A percentile compares a stretch with the other conserved stretches of the same genome.
These are phyloP conservation scores for Lipomyces sp. DNA, from an alignment of 805 yeast species.

Conservation along the genomic window DNA sequence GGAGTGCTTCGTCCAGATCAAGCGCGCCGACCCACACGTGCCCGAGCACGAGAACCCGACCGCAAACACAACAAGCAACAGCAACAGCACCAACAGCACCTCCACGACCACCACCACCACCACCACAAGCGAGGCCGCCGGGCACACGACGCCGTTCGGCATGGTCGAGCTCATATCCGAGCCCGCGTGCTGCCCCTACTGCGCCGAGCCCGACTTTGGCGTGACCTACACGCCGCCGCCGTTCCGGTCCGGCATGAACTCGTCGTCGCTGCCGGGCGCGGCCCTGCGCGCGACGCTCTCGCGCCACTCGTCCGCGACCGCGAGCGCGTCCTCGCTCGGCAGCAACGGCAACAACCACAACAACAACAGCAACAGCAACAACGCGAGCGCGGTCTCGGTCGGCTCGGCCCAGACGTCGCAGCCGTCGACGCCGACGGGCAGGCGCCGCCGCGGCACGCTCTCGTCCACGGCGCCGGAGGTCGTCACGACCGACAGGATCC, in stretches of 20 bases:
- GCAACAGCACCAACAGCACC: no score
- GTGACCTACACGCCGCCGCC: slow-evolving; percentile 77
- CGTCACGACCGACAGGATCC: slow-evolving; percentile 71
- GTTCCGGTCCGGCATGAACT: slow-evolving; percentile 40
- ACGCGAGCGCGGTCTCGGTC: neutral
- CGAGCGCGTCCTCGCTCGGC: slow-evolving; percentile 15
- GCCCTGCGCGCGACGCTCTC: slow-evolving; percentile 22
- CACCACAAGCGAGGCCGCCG: neutral
- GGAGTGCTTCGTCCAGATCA: slow-evolving; percentile 95
- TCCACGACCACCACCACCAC: neutral
- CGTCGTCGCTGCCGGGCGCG: slow-evolving; percentile 15
- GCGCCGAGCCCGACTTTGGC: slow-evolving; percentile 84
- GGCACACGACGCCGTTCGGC: slow-evolving; percentile 19
- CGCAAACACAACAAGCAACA: slow-evolving; percentile 34
- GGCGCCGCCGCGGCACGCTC: slow-evolving; percentile 39
- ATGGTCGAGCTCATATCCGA: slow-evolving; percentile 61
- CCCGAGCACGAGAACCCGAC: slow-evolving; percentile 46
- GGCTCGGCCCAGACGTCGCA: slow-evolving; percentile 1
- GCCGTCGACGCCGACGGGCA: slow-evolving; percentile 23
- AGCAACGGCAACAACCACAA: no score
- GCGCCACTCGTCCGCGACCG: slow-evolving; percentile 20
- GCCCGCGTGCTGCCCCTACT: slow-evolving; percentile 88
- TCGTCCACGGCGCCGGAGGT: slow-evolving; percentile 69
- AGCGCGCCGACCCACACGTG: slow-evolving; percentile 86
- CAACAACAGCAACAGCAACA: neutral